Evolutionary conservation across 495 filamentous ascomycete species (phyloP).

Genomic region (Talaromyces trachyspermus): DNA sequence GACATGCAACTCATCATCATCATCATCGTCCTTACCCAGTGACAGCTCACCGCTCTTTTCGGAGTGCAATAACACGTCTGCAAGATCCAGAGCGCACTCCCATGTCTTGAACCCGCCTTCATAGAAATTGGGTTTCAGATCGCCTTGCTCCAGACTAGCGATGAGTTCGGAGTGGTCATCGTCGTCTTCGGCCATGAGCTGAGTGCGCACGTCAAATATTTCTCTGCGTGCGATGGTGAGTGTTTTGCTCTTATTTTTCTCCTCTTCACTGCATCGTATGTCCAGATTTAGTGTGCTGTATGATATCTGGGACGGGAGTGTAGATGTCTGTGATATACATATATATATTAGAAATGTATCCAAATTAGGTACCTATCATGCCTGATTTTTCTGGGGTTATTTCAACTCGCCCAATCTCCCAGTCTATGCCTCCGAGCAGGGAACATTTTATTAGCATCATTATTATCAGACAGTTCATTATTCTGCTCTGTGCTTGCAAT

Average conservation of each 20-base stretch:
- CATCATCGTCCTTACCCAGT: constrained; percentile 17
- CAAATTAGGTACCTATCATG: constrained; percentile 24
- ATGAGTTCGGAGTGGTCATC: constrained; percentile 37
- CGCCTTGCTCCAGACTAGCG: constrained; percentile 63
- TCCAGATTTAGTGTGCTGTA: constrained; percentile 56
- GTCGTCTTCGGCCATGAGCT: constrained; percentile 84
- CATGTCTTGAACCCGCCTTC: constrained; percentile 99
- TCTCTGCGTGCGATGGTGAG: constrained; percentile 69
- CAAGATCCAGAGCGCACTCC: constrained; percentile 90
- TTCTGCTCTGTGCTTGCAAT: background rate
- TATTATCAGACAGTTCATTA: background rate
- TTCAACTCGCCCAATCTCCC: constrained; percentile 42
- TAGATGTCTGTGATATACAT: constrained; percentile 49
- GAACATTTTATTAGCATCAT: constrained; percentile 25
- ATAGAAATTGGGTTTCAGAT: constrained; percentile 85
- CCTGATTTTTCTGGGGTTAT: too few species aligned
- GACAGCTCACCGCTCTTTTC: background rate
- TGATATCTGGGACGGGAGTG: constrained; percentile 70
- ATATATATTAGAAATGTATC: constrained; percentile 32
- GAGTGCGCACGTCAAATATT: constrained; percentile 86
- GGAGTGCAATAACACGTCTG: constrained; percentile 43
- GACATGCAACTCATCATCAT: constrained; percentile 44
- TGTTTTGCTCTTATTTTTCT: constrained; percentile 15
- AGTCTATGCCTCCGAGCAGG: constrained; percentile 34
- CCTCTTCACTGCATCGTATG: constrained; percentile 69